Evolutionary conservation across 106 monocot genomes (phyloP).

Genomic region (Allium cepa): DNA sequence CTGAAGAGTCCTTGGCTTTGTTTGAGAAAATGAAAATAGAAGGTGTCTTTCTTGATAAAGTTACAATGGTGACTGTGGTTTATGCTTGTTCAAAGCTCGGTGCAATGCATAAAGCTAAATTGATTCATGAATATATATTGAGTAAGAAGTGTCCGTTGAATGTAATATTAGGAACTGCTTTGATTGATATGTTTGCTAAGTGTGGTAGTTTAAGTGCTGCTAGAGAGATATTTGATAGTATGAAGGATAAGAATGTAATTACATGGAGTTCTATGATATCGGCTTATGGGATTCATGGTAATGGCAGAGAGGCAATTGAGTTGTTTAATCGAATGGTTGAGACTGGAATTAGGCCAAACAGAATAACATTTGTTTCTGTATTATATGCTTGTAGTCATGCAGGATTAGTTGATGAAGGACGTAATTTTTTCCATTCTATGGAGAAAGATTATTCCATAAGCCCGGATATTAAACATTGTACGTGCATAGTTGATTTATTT

Average conservation of each 20-base stretch:
- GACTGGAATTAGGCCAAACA: conserved; percentile 28
- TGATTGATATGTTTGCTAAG: conserved; percentile 61
- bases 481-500: conserved; percentile 45
- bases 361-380: conserved; percentile 36
- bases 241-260: conserved; percentile 48
- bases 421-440: conserved; percentile 27
- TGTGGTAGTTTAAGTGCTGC: conserved; percentile 36
- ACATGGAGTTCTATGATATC: conserved; percentile 61
- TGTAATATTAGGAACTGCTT: conserved; percentile 44
- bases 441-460: conserved; percentile 19
- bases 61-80: conserved; percentile 35
- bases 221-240: conserved; percentile 34
- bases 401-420: conserved; percentile 35
- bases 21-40: conserved; percentile 34
- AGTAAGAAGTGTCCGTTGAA: conserved; percentile 22
- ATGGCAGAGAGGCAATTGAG: conserved; percentile 27
- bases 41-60: conserved; percentile 30
- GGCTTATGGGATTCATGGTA: conserved; percentile 49
- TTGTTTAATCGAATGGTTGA: conserved; percentile 33
- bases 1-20: conserved; percentile 31
- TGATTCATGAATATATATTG: conserved; percentile 31
- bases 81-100: conserved; percentile 50
- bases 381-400: conserved; percentile 44
- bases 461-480: conserved; percentile 49
- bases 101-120: conserved; percentile 39